Evolutionary conservation across 495 filamentous ascomycete genomes (phyloP).

Genomic region (Hypomontagnella submonticulosa): DNA sequence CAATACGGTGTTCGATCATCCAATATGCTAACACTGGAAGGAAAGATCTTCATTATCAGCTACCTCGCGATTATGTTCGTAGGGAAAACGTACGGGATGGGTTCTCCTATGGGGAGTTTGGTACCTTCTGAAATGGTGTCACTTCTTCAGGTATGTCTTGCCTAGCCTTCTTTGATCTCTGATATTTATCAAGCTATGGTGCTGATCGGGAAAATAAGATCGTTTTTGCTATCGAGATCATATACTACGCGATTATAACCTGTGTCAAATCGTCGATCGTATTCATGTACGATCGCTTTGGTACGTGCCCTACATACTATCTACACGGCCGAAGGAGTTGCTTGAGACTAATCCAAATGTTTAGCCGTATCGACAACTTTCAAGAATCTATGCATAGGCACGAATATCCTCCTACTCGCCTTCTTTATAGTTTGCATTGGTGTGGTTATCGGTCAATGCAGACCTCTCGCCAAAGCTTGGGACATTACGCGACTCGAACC

Average conservation of each 20-base stretch:
- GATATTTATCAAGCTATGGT: background rate
- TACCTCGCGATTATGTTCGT: conserved; percentile 51
- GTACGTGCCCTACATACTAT: conserved; percentile 41
- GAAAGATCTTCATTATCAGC: conserved; percentile 48
- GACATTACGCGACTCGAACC: conserved; percentile 50
- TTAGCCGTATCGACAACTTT: conserved; percentile 47
- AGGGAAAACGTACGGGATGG: conserved; percentile 45
- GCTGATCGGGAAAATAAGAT: conserved; percentile 33
- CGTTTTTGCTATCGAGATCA: conserved; percentile 55
- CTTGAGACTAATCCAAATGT: conserved; percentile 9
- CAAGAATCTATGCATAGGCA: conserved; percentile 46
- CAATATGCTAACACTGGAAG: conserved; percentile 1
- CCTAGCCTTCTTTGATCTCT: background rate
- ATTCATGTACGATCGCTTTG: conserved; percentile 60
- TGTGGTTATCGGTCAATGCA: conserved; percentile 56
- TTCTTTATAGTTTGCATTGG: conserved; percentile 54
- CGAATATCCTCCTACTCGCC: conserved; percentile 51
- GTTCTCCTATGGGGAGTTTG: conserved; percentile 46
- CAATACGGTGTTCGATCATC: background rate
- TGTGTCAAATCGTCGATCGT: conserved; percentile 62
- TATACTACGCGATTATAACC: conserved; percentile 55
- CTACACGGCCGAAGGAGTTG: background rate
- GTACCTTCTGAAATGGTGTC: conserved; percentile 45
- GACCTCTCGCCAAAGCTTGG: conserved; percentile 59
- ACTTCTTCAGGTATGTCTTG: conserved; percentile 46